These are phyloP conservation scores for Dactylis glomerata DNA, from an alignment of 176 grass and related monocot species.

Conservation along the genomic window DNA sequence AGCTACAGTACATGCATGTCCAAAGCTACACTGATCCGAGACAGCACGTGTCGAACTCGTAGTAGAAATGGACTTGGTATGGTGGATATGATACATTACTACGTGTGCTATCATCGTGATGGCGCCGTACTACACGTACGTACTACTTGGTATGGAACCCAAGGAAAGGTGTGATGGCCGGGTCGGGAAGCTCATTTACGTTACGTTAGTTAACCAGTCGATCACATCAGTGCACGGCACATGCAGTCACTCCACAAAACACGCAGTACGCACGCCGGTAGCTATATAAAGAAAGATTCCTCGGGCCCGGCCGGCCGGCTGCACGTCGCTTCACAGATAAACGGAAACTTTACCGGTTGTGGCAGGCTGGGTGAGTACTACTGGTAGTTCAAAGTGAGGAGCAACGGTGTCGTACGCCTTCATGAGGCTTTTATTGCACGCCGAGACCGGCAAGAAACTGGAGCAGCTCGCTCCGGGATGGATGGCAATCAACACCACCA, in stretches of 20 bases:
- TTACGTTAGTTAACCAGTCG: slow-evolving; percentile 29
- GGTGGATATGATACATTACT: background rate
- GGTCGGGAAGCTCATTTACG: slow-evolving; percentile 19
- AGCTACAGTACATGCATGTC: too few species aligned
- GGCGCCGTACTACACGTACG: background rate
- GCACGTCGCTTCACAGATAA: background rate
- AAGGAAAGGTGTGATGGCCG: slow-evolving; percentile 27
- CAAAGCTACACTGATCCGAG: background rate
- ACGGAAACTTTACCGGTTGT: background rate
- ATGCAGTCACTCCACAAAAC: slow-evolving; percentile 7
- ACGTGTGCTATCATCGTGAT: background rate
- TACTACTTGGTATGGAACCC: slow-evolving; percentile 2
- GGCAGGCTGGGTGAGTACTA: background rate
- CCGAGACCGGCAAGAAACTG: too few species aligned
- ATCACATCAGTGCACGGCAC: slow-evolving; percentile 46
- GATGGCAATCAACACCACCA: too few species aligned
- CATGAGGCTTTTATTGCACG: too few species aligned
- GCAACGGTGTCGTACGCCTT: background rate
- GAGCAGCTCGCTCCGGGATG: background rate
- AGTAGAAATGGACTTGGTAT: background rate
- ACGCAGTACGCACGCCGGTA: background rate
- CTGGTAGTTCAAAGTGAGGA: too few species aligned
- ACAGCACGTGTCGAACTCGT: background rate
- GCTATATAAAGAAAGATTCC: slow-evolving; percentile 39
- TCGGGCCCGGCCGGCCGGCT: background rate